Base-by-base conservation (phyloP, 2,329 filamentous ascomycete species). In the Paradendryphiella salina region DNA sequence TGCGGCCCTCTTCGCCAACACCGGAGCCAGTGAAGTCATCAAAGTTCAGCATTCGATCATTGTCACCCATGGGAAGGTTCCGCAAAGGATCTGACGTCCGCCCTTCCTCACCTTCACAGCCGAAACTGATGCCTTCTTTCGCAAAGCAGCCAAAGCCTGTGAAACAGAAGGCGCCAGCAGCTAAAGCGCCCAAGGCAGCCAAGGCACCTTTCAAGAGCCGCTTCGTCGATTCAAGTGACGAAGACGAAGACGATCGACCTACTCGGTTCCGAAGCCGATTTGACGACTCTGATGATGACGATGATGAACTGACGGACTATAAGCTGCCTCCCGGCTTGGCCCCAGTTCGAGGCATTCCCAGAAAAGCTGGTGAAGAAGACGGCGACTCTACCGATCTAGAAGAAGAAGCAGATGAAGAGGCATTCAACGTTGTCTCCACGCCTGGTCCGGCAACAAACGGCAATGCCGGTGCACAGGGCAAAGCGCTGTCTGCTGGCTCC, bases 171-270 rank as follows among this genome's bases (percentile, higher is more conserved):
- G 14, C 60, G 23, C 34, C 61, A 3, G 29, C 56, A 13, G 53
- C 58, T n/a, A 50, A 52, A 13, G 53, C 50, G 18, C 23, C 47
- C 5, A 64, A 54, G n/a, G 39, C 62, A 21, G 21, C 50, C 9
- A 65, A 56, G 20, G 46, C 62, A 17, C 36, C 61, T 1, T 71
- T 72, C 57, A 67, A 65, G 47, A 73, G 68, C 63, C 84, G 87
- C 1, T 88, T 90, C 61, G 83, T 77, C 1, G 86, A 90, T 62
- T 90, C 87, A 1, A 90, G 87, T 63, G 87, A 90, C 36, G 76
- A 77, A 26, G 77, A 78, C 1, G 69, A 67, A 2, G 69, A 67
- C 5, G 64, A 65, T 9, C 53, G 63, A 9, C 61, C 70, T 14
- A 61, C 57, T 4, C 63, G 59, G 10, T 80, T 79, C 64, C 69